A percentile compares a stretch with the other conserved stretches of the same genome.
Evolutionary conservation across 2,329 filamentous ascomycete genomes (phyloP).

Genomic region (Cytospora chrysosperma): DNA sequence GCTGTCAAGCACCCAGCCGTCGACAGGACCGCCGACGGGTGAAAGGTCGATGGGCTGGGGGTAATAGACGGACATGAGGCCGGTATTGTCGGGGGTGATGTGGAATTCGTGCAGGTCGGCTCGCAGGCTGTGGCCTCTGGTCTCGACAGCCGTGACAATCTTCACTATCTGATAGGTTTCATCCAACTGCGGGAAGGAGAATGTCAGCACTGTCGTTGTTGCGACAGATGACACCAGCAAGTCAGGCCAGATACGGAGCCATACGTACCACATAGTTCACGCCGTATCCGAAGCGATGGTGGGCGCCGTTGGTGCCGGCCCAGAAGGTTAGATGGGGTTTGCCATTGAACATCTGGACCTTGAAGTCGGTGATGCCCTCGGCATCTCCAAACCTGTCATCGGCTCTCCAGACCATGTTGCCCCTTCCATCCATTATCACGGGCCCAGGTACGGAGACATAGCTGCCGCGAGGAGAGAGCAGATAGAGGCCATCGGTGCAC

Average conservation of each 20-base stretch:
- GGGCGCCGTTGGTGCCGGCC: constrained; percentile 25
- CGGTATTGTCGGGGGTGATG: constrained; percentile 41
- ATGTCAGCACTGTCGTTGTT: not conserved
- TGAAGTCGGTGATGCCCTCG: constrained; percentile 23
- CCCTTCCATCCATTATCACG: constrained; percentile 29
- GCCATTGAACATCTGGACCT: constrained; percentile 34
- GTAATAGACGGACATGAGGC: constrained; percentile 44
- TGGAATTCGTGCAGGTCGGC: constrained; percentile 44
- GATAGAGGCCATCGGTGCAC: constrained; percentile 23
- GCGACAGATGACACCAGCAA: fast-evolving
- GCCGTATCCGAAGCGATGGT: constrained; percentile 20
- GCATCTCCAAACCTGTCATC: constrained; percentile 25
- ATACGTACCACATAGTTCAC: constrained; percentile 20
- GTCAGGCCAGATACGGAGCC: not conserved
- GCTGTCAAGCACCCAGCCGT: constrained; percentile 36
- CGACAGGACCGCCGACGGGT: constrained; percentile 32
- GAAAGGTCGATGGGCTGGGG: constrained; percentile 34
- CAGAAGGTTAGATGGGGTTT: constrained; percentile 38
- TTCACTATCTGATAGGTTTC: constrained; percentile 26
- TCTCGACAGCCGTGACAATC: constrained; percentile 28
- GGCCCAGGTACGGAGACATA: constrained; percentile 24
- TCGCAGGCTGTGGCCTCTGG: constrained; percentile 31
- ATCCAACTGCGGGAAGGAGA: constrained; percentile 2
- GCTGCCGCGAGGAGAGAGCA: constrained; percentile 25
- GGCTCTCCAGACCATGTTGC: constrained; percentile 31